Percentiles rank a stretch among this genome's conserved stretches.
phyloP scores from a whole-genome alignment of 2,329 filamentous ascomycete genomes.

The Scedosporium apiospermum region DNA sequence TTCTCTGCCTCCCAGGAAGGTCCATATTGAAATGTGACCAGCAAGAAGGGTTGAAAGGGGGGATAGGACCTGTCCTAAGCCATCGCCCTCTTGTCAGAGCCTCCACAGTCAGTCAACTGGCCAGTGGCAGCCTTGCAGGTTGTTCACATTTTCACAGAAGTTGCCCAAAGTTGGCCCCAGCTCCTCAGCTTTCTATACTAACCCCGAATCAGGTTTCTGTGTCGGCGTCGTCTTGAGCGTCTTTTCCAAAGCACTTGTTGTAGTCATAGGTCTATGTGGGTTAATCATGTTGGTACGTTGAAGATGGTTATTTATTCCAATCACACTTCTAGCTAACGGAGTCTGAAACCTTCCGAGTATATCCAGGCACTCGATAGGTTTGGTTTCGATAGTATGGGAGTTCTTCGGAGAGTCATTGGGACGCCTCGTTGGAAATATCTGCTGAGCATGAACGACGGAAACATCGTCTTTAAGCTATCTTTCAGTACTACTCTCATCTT shows the following conservation, averaged over 20 bases:
- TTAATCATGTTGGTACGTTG: slow-evolving; percentile 52
- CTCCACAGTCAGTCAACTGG: slow-evolving; percentile 30
- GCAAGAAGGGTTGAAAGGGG: not conserved
- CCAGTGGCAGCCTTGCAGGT: slow-evolving; percentile 45
- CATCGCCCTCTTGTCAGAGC: not conserved
- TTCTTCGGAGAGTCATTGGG: slow-evolving; percentile 16
- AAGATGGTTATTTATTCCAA: not conserved
- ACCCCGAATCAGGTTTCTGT: slow-evolving; percentile 40
- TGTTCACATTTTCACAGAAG: slow-evolving; percentile 8
- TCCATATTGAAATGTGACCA: not conserved
- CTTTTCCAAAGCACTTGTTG: slow-evolving; percentile 61
- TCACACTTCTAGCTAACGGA: too few species aligned
- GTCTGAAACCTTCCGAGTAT: not conserved
- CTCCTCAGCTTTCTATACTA: not conserved
- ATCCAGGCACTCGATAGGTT: not conserved
- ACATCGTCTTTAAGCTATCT: slow-evolving; percentile 56
- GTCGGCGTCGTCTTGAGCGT: slow-evolving; percentile 56
- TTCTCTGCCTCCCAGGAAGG: not conserved
- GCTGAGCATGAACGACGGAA: slow-evolving; percentile 16
- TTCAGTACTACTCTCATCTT: slow-evolving; percentile 67
- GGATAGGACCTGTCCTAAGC: not conserved
- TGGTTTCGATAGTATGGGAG: slow-evolving; percentile 6
- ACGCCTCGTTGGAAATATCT: not conserved
- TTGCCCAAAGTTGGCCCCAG: not conserved
- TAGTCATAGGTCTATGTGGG: slow-evolving; percentile 56